Evolutionary conservation across 1,139 yeast species (phyloP).

Genomic region (Geotrichum citri-aurantii): DNA sequence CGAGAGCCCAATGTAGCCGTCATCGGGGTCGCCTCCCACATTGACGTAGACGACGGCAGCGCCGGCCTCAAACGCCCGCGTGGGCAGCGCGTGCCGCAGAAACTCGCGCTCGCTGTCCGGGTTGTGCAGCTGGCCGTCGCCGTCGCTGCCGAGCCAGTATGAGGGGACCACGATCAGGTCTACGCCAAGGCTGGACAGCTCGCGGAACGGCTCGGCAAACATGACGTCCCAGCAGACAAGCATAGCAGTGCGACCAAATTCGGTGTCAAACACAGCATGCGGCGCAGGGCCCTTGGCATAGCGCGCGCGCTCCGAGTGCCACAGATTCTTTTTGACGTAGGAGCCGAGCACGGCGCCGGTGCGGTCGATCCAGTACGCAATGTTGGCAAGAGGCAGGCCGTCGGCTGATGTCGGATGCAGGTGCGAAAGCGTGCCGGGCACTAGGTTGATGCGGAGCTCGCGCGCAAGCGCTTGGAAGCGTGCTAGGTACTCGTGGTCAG

Average conservation of each 20-base stretch:
- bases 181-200: constrained; percentile 20
- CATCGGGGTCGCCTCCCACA: constrained; percentile 19
- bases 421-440: constrained; percentile 21
- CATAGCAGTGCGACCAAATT: constrained; percentile 22
- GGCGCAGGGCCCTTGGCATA: constrained; percentile 20
- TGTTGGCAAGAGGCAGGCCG: constrained; percentile 15
- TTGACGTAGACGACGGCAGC: constrained; percentile 21
- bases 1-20: constrained; percentile 17
- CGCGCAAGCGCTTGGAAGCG: constrained; percentile 18
- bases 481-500: constrained; percentile 1
- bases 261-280: constrained; percentile 22
- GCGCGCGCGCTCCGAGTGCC: constrained; percentile 23
- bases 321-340: constrained; percentile 23
- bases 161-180: constrained; percentile 23
- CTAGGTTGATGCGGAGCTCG: constrained; percentile 21
- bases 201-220: constrained; percentile 23
- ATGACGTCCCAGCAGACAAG: constrained; percentile 24
- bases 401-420: constrained; percentile 4
- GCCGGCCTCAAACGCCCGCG: constrained; percentile 23
- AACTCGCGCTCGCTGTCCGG: constrained; percentile 20
- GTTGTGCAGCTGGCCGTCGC: constrained; percentile 14
- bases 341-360: constrained; percentile 18
- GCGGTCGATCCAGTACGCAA: constrained; percentile 22
- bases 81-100: constrained; percentile 17
- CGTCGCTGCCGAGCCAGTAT: constrained; percentile 23